Base-by-base conservation (phyloP, 768 basidiomycete species). In the Calocybe cyanea region DNA sequence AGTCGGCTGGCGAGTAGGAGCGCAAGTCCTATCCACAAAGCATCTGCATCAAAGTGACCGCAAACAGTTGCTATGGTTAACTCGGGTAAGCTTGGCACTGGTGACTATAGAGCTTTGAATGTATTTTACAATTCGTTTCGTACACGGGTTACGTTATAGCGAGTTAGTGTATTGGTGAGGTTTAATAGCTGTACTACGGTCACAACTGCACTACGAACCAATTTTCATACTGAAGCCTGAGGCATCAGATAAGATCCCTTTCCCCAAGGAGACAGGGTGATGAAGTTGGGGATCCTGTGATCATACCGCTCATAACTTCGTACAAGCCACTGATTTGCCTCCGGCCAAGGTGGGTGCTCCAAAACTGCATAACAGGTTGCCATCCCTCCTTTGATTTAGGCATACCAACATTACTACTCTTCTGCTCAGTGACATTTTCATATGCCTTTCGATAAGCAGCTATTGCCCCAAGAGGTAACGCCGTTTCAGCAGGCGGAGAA, bases 281-380 rank as follows among this genome's bases (percentile, higher is more conserved):
- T 28, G 11, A 28, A 28, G 11, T 28, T 11, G 14, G 7, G 44
- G n/a, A 20, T 32, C n/a, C 18, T 23, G 41, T 14, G 7, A 38
- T n/a, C 20, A 24, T 15, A 10, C 74, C 72, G 41, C 66, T 75
- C 73, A 83, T 75, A 7, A 91, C 81, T 51, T 89, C 83, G 48
- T 85, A 86, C 48, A 87, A 55, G 8, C 81, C 85, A 4, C 81
- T 76, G 8, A 67, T 71, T 52, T 74, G 73, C 56, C 85, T 75
- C 50, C 69, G 73, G 1, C 65, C 69, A 14, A 93, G 66, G 32
- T 65, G 63, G 57, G 82, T 77, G 54, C 89, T 86, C 91, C 91
- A 94, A 63, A 92, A 92, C 47, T 73, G 68, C 87, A 95, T 92
- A 37, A 93, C 76, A 1, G 82, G 81, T 56, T 80, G 76, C 90